A percentile compares a stretch with the other conserved stretches of the same genome.
Evolutionary conservation across 139 green algal genomes (phyloP).

Genomic region (Chlorella sp.): DNA sequence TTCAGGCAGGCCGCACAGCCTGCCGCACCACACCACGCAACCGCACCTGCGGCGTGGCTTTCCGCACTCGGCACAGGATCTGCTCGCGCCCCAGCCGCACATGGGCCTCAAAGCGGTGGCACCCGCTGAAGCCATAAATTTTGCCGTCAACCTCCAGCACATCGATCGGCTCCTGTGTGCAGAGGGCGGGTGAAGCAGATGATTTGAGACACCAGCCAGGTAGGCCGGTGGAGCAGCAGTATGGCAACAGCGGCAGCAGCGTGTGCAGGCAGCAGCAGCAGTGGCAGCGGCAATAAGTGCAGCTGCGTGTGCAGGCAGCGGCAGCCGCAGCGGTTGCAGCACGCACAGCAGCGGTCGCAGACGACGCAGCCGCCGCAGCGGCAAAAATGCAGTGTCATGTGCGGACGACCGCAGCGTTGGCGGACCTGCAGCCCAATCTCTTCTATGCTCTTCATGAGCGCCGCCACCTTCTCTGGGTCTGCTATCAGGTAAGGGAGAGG

Average conservation of each 20-base stretch:
- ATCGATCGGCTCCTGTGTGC: conserved; percentile 73
- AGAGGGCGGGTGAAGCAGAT: not conserved
- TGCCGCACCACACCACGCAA: not conserved
- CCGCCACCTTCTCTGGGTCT: conserved; percentile 87
- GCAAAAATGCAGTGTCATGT: too few species aligned
- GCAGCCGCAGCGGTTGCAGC: too few species aligned
- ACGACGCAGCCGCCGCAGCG: too few species aligned
- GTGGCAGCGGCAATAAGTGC: not conserved
- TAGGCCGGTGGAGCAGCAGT: too few species aligned
- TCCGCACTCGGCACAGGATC: conserved; percentile 88
- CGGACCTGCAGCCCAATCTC: conserved; percentile 79
- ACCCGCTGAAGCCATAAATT: conserved; percentile 90
- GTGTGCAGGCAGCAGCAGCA: too few species aligned
- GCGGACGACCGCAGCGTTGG: too few species aligned
- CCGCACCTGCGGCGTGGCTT: conserved; percentile 68
- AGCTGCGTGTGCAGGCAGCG: too few species aligned
- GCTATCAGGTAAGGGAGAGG: not conserved
- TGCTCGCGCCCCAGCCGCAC: conserved; percentile 79
- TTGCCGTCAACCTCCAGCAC: conserved; percentile 83
- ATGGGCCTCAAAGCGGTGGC: conserved; percentile 66
- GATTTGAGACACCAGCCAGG: too few species aligned
- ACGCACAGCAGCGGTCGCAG: too few species aligned
- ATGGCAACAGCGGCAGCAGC: too few species aligned
- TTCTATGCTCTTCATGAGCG: conserved; percentile 85
- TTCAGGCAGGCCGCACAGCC: too few species aligned